Conservation (phyloP, 768 basidiomycete genomes). For the Suillus decipiens region DNA sequence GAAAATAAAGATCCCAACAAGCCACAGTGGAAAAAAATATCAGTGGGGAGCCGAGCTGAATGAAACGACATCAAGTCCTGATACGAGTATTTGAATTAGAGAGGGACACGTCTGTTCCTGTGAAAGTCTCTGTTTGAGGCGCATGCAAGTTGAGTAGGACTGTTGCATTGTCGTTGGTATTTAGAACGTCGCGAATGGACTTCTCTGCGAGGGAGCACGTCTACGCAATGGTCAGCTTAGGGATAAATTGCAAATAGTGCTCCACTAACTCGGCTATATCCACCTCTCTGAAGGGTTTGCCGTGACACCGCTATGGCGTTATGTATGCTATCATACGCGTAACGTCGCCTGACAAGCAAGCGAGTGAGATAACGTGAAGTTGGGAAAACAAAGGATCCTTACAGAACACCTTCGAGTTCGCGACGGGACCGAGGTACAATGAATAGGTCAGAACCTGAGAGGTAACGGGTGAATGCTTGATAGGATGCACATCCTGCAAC, state of each 20-base stretch:
- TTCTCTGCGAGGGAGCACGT: constrained; percentile 70
- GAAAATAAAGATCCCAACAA: neutral
- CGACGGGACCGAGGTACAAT: constrained; percentile 62
- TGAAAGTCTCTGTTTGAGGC: constrained; percentile 23
- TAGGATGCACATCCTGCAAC: constrained; percentile 82
- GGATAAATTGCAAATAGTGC: neutral
- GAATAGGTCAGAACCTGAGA: constrained; percentile 70
- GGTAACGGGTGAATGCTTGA: constrained; percentile 73
- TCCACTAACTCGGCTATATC: constrained; percentile 52
- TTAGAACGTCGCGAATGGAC: constrained; percentile 69
- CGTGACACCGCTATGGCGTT: constrained; percentile 75
- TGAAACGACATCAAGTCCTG: constrained; percentile 23
- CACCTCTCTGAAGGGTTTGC: constrained; percentile 56
- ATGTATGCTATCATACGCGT: constrained; percentile 79
- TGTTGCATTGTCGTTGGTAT: constrained; percentile 65
- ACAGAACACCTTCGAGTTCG: constrained; percentile 77
- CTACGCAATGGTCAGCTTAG: constrained; percentile 33
- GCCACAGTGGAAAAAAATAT: constrained; percentile 10
- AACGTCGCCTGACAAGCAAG: constrained; percentile 54
- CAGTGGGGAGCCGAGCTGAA: constrained; percentile 10
- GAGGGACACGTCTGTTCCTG: constrained; percentile 17
- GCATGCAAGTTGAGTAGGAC: constrained; percentile 67
- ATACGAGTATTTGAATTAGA: constrained; percentile 21
- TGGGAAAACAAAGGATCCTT: constrained; percentile 28
- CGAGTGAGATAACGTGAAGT: constrained; percentile 11